Evolutionary conservation across 2,329 filamentous ascomycete genomes (phyloP), one percentile per base, ranked within the genome.

Genomic region (Orbilia quercus): DNA sequence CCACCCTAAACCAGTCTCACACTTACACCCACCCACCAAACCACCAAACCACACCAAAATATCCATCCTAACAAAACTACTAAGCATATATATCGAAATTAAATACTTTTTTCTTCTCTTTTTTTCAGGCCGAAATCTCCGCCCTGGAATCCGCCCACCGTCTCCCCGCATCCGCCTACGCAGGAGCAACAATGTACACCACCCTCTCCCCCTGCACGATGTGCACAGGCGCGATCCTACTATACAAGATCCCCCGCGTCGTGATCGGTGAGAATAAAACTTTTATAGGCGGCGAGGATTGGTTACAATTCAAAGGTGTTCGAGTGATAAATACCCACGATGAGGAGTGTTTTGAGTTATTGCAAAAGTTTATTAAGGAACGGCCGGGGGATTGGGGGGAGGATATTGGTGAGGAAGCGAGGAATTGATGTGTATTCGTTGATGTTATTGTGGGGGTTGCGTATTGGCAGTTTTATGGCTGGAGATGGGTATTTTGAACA

Each of bases 181-280:
- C 84, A 76, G 88, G 88, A 28, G 86, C 88, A 36, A 92, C 90
- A n/a, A 92, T 93, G 89, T 93, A 91, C 81, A 93, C 90, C 1
- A 92, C 90, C 0, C 82, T 93, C 5, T 91, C 89, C 1, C 90
- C 90, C 0, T 93, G 90, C 80, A 89, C 91, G 78, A 92, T 92
- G 90, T 93, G 89, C 80, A 91, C 90, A 2, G 90, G 90, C 7
- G 89, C 90, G 1, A 92, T 90, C 78, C 82, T 93, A 71, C 84
- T 92, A 71, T 93, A 92, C 83, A 89, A 89, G 77, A 85, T 93
- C 67, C 84, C 85, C 50, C 85, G 90, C 20, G 89, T 92, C 1
- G 90, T 93, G 28, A 86, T 93, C 76, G 90, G 89, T 51, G 90
- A 93, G 82, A 92, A 92, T 81, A 86, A 86, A 78, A 92, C 85